Percentiles rank a stretch among this genome's conserved stretches.
Conservation (phyloP, 78 protist species). For the Tieghemostelium lacteum region DNA sequence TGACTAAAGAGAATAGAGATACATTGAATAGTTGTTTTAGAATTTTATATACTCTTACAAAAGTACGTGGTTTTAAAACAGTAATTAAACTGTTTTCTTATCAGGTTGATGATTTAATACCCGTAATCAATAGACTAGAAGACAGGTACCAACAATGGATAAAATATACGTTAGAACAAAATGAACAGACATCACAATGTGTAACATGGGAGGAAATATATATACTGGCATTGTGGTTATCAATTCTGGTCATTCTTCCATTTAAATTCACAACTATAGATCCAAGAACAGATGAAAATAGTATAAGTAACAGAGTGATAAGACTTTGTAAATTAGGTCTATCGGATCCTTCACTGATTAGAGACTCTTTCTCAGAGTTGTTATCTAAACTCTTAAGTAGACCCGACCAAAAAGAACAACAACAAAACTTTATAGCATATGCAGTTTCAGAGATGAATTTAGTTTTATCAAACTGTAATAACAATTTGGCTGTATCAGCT, state of each 20-base stretch:
- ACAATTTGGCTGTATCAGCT: too few relatives aligned
- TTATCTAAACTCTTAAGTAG: conserved; percentile 42
- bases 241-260: conserved; percentile 92
- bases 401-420: conserved; percentile 81
- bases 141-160: not conserved
- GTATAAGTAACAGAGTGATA: conserved; percentile 13
- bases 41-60: conserved; percentile 38
- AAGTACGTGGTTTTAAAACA: conserved; percentile 78
- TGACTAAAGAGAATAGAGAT: not conserved
- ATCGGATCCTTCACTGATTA: conserved; percentile 1
- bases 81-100: conserved; percentile 73
- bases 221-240: conserved; percentile 92
- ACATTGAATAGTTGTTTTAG: not conserved
- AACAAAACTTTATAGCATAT: conserved; percentile 61
- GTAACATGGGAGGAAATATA: conserved; percentile 93
- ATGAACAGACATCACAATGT: too few relatives aligned
- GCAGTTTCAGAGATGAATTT: not conserved
- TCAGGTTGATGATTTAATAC: conserved; percentile 51
- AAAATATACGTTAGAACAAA: not conserved
- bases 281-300: conserved; percentile 22
- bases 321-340: conserved; percentile 3
- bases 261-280: conserved; percentile 90
- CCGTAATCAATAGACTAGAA: conserved; percentile 11
- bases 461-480: not conserved
- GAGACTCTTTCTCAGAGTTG: conserved; percentile 39